Evolutionary conservation across 768 basidiomycete species (phyloP).

Genomic region (Mrakia gelida): DNA sequence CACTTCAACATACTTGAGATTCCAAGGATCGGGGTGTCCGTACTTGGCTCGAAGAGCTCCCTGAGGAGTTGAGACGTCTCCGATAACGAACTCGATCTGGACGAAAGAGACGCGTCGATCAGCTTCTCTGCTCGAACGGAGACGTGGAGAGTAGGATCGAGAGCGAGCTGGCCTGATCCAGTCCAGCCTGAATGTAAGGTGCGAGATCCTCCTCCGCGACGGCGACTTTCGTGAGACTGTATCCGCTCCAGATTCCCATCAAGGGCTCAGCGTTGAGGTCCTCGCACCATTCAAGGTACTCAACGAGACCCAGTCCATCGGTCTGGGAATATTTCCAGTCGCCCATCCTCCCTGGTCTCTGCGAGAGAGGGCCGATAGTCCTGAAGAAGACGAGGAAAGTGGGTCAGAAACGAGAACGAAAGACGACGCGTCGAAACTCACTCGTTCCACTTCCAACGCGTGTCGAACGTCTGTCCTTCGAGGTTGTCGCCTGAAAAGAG

Average conservation of each 20-base stretch:
- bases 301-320: constrained; percentile 54
- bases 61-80: constrained; percentile 54
- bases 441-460: constrained; percentile 63
- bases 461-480: constrained; percentile 35
- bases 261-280: constrained; percentile 56
- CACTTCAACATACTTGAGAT: constrained; percentile 42
- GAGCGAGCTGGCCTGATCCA: constrained; percentile 41
- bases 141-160: neutral
- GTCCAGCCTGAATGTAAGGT: constrained; percentile 57
- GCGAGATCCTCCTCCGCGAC: constrained; percentile 51
- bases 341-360: constrained; percentile 58
- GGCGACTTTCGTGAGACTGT: constrained; percentile 51
- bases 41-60: constrained; percentile 54
- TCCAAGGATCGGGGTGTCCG: constrained; percentile 56
- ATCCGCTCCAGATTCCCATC: constrained; percentile 55
- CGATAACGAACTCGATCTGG: constrained; percentile 63
- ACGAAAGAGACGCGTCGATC: neutral
- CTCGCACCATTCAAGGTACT: constrained; percentile 58
- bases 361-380: constrained; percentile 57
- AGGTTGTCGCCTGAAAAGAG: constrained; percentile 46
- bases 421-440: no score
- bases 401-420: no score
- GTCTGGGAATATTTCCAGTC: constrained; percentile 49
- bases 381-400: no score
- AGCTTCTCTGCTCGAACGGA: no score